Percentiles rank a stretch among this genome's conserved stretches.
Evolutionary conservation across 352 stramenopile species (phyloP).

Genomic region (Phytophthora hybrid): DNA sequence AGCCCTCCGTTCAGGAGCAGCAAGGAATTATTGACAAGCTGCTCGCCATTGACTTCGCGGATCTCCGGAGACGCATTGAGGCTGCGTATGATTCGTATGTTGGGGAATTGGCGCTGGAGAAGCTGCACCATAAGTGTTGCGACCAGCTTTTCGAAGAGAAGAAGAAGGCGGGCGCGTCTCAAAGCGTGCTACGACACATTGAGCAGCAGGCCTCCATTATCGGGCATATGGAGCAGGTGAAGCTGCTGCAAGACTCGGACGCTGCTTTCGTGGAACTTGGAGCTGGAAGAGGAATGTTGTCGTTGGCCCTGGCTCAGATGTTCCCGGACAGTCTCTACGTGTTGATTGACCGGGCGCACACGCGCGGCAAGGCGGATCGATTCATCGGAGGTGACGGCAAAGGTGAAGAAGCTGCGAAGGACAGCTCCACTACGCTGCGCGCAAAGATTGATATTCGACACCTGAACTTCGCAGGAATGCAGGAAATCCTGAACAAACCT

Average conservation of each 20-base stretch:
- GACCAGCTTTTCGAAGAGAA: conserved; percentile 74
- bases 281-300: conserved; percentile 81
- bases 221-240: conserved; percentile 71
- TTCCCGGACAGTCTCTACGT: conserved; percentile 72
- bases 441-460: conserved; percentile 90
- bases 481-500: conserved; percentile 51
- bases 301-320: conserved; percentile 76
- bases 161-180: conserved; percentile 55
- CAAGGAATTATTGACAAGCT: conserved; percentile 78
- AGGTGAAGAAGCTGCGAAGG: conserved; percentile 25
- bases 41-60: conserved; percentile 68
- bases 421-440: conserved; percentile 48
- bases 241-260: conserved; percentile 52
- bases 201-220: conserved; percentile 88
- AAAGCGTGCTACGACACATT: conserved; percentile 80
- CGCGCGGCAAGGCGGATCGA: conserved; percentile 77
- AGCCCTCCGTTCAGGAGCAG: conserved; percentile 53
- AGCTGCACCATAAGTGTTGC: conserved; percentile 75
- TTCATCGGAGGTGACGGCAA: conserved; percentile 60
- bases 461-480: conserved; percentile 77
- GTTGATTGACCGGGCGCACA: conserved; percentile 79
- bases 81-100: conserved; percentile 61
- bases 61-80: conserved; percentile 60
- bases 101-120: conserved; percentile 64
- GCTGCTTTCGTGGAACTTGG: conserved; percentile 78